Conservation (phyloP, 2,329 filamentous ascomycete genomes). For the Neoascochyta sp. region DNA sequence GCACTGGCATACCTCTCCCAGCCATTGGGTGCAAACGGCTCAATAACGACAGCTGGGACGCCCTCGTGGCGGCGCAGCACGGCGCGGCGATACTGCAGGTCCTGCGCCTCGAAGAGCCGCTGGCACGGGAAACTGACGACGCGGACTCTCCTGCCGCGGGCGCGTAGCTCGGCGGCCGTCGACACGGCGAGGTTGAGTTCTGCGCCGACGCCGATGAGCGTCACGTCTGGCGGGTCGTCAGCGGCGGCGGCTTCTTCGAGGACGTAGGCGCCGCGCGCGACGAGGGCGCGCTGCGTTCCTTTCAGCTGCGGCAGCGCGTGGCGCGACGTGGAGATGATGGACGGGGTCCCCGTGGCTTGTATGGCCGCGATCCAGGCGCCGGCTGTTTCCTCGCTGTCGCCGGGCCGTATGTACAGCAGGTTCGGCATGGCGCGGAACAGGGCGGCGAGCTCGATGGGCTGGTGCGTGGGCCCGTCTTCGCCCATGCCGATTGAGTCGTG, state of each 20-base stretch:
- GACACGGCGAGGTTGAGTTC: constrained; percentile 49
- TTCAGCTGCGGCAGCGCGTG: constrained; percentile 45
- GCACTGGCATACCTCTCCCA: constrained; percentile 62
- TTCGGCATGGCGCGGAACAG: constrained; percentile 63
- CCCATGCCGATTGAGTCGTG: constrained; percentile 56
- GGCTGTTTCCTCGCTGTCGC: constrained; percentile 56
- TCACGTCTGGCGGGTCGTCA: too few relatives aligned
- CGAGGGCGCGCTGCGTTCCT: constrained; percentile 41
- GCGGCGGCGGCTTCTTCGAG: constrained; percentile 45
- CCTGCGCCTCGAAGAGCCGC: constrained; percentile 49
- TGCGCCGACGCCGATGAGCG: constrained; percentile 50
- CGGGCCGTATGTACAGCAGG: constrained; percentile 57
- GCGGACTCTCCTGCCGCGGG: constrained; percentile 43
- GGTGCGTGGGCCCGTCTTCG: constrained; percentile 61
- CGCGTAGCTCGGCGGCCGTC: constrained; percentile 39
- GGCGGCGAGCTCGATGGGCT: constrained; percentile 56
- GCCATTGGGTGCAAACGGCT: constrained; percentile 56
- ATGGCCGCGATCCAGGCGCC: constrained; percentile 54
- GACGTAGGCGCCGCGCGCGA: constrained; percentile 47
- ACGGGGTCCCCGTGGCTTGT: constrained; percentile 41
- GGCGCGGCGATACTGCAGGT: constrained; percentile 45
- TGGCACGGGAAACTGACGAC: constrained; percentile 52
- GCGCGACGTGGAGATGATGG: constrained; percentile 50
- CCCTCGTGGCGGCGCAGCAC: constrained; percentile 43
- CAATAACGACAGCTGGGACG: constrained; percentile 55